Conservation (phyloP, 345 rosid species). For the Ceriops zippeliana region DNA sequence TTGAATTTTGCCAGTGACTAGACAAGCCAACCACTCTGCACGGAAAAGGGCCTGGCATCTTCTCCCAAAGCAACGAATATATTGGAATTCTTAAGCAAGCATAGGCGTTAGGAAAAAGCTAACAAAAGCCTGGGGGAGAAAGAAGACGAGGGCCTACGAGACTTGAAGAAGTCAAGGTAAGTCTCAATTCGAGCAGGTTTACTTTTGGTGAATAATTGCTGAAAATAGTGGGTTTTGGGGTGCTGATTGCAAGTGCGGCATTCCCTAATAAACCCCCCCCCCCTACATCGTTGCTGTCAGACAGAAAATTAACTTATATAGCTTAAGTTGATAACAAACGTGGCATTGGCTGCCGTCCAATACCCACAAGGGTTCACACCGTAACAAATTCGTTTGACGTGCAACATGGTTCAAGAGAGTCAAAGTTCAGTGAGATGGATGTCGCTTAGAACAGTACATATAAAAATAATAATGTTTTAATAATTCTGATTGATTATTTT, state of each 20-base stretch:
- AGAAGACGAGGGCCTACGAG: neutral
- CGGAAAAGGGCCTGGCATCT: neutral
- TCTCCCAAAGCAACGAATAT: neutral
- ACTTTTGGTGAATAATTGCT: conserved; percentile 11
- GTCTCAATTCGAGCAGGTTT: neutral
- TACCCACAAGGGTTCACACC: too few relatives aligned
- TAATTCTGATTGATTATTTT: too few relatives aligned
- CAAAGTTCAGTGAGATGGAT: too few relatives aligned
- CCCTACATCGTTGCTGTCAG: neutral
- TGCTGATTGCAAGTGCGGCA: neutral
- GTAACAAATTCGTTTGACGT: too few relatives aligned
- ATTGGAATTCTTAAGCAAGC: neutral
- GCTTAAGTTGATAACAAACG: too few relatives aligned
- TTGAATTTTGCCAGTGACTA: neutral
- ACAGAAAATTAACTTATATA: too few relatives aligned
- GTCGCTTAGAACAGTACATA: too few relatives aligned
- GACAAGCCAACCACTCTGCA: conserved; percentile 16
- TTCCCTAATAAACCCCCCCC: too few relatives aligned
- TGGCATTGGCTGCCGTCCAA: too few relatives aligned
- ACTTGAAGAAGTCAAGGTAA: conserved; percentile 1
- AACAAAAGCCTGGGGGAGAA: neutral
- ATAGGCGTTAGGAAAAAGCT: neutral
- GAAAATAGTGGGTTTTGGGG: neutral
- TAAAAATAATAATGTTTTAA: too few relatives aligned
- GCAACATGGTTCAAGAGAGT: too few relatives aligned